Evolutionary conservation across 768 basidiomycete species (phyloP).

Genomic region (Candolleomyces efflorescens): DNA sequence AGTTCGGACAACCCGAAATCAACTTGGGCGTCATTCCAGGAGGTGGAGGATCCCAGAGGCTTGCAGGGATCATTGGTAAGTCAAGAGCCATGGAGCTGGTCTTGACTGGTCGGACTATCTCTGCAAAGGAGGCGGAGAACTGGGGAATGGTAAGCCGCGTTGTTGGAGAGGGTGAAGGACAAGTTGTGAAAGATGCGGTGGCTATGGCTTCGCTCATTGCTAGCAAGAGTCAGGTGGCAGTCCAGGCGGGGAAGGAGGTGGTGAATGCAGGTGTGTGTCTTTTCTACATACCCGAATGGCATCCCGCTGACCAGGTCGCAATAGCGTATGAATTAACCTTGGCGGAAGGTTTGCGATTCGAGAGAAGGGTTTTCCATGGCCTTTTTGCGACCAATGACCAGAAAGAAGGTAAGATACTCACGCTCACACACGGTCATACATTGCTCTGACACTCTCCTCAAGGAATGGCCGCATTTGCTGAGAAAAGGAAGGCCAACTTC

Average conservation of each 20-base stretch:
- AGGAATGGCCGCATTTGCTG: constrained; percentile 95
- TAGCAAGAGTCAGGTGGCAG: constrained; percentile 76
- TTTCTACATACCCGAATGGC: background rate
- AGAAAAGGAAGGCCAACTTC: constrained; percentile 88
- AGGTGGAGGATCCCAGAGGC: constrained; percentile 90
- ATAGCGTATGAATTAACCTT: constrained; percentile 78
- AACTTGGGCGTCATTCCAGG: constrained; percentile 94
- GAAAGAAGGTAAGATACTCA: constrained; percentile 70
- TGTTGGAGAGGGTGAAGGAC: constrained; percentile 68
- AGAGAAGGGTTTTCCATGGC: constrained; percentile 86
- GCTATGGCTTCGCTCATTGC: constrained; percentile 75
- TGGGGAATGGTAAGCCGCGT: constrained; percentile 90
- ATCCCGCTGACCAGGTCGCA: background rate
- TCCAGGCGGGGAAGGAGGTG: constrained; percentile 88
- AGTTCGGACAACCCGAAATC: constrained; percentile 96
- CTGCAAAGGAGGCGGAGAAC: constrained; percentile 74
- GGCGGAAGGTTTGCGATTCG: constrained; percentile 79
- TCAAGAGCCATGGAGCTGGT: constrained; percentile 93
- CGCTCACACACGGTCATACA: background rate
- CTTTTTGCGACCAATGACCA: constrained; percentile 93
- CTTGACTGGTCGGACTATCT: constrained; percentile 79
- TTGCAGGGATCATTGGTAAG: constrained; percentile 83
- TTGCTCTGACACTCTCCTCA: constrained; percentile 5
- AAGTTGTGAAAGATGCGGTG: constrained; percentile 85
- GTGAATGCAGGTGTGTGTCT: constrained; percentile 71